Conservation (phyloP, 108 stramenopile species). For the Cyclotella distinguenda region DNA sequence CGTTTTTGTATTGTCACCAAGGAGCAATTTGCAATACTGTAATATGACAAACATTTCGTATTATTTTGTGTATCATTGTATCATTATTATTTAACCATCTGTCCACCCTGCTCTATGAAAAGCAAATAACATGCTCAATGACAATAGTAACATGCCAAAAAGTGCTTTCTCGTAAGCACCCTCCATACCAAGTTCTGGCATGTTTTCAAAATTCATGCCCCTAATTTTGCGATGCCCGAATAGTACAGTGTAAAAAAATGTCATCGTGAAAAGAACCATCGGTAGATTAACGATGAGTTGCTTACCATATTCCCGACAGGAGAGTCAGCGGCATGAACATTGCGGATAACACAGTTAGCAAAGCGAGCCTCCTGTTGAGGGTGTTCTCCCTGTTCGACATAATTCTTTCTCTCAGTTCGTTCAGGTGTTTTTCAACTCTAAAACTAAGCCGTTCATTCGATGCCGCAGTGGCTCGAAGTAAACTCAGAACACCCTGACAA, state of each 20-base stretch:
- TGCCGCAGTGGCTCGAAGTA: constrained; percentile 41
- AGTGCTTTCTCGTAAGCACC: constrained; percentile 42
- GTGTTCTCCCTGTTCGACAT: constrained; percentile 47
- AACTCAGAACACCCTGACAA: constrained; percentile 34
- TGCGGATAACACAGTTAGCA: constrained; percentile 49
- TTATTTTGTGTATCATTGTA: neutral
- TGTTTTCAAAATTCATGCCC: constrained; percentile 60
- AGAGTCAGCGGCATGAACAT: constrained; percentile 59
- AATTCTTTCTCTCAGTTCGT: constrained; percentile 37
- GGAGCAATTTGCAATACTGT: neutral
- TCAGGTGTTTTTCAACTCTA: constrained; percentile 51
- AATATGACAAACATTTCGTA: neutral
- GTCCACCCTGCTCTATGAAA: constrained; percentile 46
- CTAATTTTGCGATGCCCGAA: constrained; percentile 8
- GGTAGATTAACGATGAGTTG: no score
- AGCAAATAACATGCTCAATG: constrained; percentile 37
- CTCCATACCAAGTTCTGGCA: constrained; percentile 45
- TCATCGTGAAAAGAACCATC: no score
- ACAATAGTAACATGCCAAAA: constrained; percentile 32
- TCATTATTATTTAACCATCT: neutral
- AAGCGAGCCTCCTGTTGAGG: constrained; percentile 44
- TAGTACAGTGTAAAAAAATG: neutral
- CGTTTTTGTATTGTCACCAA: no score
- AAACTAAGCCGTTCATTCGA: constrained; percentile 50
- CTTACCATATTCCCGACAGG: constrained; percentile 47